Evolutionary conservation across 2,329 filamentous ascomycete genomes (phyloP).

Genomic region (Lecanicillium sp.): DNA sequence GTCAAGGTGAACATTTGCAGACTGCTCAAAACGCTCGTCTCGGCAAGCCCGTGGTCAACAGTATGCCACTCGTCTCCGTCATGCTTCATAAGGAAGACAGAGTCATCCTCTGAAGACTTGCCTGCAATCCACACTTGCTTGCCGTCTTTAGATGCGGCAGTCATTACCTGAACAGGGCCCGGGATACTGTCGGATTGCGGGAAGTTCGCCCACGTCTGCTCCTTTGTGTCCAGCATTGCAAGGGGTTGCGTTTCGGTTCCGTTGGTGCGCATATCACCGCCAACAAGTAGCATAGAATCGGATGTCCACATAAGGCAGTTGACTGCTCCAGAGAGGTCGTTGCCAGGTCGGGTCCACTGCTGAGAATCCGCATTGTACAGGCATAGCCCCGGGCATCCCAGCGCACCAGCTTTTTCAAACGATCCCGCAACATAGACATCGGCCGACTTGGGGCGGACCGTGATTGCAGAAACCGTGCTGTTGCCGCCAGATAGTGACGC

Average conservation of each 20-base stretch:
- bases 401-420: conserved; percentile 74
- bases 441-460: conserved; percentile 57
- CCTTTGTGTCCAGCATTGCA: conserved; percentile 62
- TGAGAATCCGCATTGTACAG: conserved; percentile 60
- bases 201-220: conserved; percentile 57
- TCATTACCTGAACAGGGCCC: conserved; percentile 70
- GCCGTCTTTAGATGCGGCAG: conserved; percentile 62
- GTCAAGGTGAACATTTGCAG: conserved; percentile 74
- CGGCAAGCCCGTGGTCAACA: conserved; percentile 53
- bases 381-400: conserved; percentile 78
- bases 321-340: conserved; percentile 61
- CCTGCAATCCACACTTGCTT: conserved; percentile 79
- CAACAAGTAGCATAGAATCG: conserved; percentile 63
- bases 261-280: conserved; percentile 65
- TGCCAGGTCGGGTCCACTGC: conserved; percentile 76
- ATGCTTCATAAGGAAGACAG: conserved; percentile 74
- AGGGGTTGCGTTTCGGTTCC: conserved; percentile 55
- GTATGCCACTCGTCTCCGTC: conserved; percentile 64
- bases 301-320: conserved; percentile 69
- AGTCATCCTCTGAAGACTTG: conserved; percentile 50
- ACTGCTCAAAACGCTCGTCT: conserved; percentile 62
- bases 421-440: conserved; percentile 81
- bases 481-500: conserved; percentile 63
- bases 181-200: conserved; percentile 59
- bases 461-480: conserved; percentile 69